Base-by-base conservation (phyloP, 345 rosid genomes). In the Gossypium thurberi region DNA sequence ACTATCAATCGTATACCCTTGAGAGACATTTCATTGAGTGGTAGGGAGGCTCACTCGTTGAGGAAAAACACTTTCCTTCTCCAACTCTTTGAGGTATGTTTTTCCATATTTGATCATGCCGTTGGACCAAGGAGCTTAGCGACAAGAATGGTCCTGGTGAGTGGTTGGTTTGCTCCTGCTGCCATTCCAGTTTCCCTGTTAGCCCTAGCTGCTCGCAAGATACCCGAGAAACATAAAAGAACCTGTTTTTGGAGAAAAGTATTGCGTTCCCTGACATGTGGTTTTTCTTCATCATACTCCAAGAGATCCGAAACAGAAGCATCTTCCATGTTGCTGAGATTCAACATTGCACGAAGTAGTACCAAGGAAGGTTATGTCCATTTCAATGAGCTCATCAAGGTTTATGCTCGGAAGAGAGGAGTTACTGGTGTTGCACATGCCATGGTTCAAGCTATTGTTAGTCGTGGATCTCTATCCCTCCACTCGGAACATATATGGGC, bases 81-180 rank as follows among this genome's bases (percentile, higher is more conserved):
- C 77, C 99, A 92, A 74, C 91, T 95, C 66, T 79, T 95, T 65
- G 99, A 95, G 87, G 98, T 95, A n/a, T 95, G 99, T 74, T 92
- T 95, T 85, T 92, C 97, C 9, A 88, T 95, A 70, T 95, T 95
- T 65, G 99, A 95, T 79, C 98, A 95, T 46, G 96, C 96, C 0
- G 97, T 92, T 46, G 89, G 97, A 59, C 96, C 91, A 0, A 81
- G 91, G 76, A 91, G 99, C 89, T 81, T 95, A 69, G 97, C 99
- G 18, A 88, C 94, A 2, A 85, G 94, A 72, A 95, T 95, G 98
- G 94, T 88, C 58, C 89, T 82, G 72, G 97, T 87, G 4, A 86
- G 99, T 56, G 89, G 93, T 37, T 95, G 99, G 98, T 91, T 95
- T 80, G 97, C 97, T 25, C 98, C 98, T 2, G 85, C 88, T 26